Conservation (phyloP, 495 filamentous ascomycete species). For the Xylaria grammica region DNA sequence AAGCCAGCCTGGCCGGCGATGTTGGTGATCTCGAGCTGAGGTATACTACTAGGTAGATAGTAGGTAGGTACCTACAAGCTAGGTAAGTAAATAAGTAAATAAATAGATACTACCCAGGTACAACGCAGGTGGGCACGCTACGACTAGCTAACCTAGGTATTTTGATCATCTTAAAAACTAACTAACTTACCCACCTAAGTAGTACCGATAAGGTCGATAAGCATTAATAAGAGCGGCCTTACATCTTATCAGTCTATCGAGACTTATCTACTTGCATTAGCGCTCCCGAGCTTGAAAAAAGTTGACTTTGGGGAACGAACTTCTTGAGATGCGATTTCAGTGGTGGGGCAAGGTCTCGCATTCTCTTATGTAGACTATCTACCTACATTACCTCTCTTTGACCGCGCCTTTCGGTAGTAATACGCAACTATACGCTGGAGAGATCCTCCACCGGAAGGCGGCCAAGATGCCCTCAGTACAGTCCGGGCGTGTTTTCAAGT, state of each 20-base stretch:
- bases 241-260: conserved; percentile 7
- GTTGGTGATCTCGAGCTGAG: not conserved
- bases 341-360: conserved; percentile 15
- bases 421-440: not conserved
- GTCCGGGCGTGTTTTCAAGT: conserved; percentile 68
- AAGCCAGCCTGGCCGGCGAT: conserved; percentile 13
- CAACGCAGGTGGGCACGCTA: not conserved
- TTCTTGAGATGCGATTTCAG: conserved; percentile 13
- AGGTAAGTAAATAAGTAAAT: not conserved
- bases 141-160: no score
- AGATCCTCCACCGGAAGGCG: not conserved
- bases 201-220: not conserved
- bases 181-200: no score
- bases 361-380: not conserved
- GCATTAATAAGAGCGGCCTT: not conserved
- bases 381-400: not conserved
- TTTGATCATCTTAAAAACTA: no score
- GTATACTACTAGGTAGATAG: not conserved
- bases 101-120: not conserved
- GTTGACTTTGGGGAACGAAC: conserved; percentile 17
- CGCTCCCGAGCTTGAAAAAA: conserved; percentile 24
- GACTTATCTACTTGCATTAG: conserved; percentile 20
- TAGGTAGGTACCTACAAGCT: not conserved
- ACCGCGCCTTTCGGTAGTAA: not conserved
- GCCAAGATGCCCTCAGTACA: conserved; percentile 58